A percentile compares a stretch with the other conserved stretches of the same genome.
phyloP scores from a whole-genome alignment of 805 yeast species.

The Sugiyamaella mastotermitis region DNA sequence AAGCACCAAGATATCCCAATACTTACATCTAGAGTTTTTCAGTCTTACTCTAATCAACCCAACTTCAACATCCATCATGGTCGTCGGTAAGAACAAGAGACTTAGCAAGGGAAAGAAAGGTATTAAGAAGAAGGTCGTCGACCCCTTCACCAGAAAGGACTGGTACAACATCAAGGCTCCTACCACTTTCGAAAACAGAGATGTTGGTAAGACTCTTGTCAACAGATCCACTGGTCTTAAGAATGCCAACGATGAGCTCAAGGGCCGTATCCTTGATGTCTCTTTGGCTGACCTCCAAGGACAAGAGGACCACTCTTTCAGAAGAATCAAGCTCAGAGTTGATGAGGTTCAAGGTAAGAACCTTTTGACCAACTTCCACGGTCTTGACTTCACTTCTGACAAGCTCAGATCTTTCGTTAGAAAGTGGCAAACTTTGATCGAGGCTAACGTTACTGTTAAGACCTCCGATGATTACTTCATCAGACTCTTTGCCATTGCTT shows the following conservation, averaged over 20 bases:
- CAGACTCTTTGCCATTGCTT: slow-evolving; percentile 94
- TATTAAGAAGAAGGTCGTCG: slow-evolving; percentile 97
- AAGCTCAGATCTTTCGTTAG: slow-evolving; percentile 96
- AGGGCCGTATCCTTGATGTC: slow-evolving; percentile 96
- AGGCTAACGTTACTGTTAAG: slow-evolving; percentile 97
- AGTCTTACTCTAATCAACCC: too few species aligned
- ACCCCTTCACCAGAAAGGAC: slow-evolving; percentile 99
- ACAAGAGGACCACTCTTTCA: slow-evolving; percentile 97
- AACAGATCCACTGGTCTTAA: slow-evolving; percentile 97
- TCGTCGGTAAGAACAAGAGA: slow-evolving; percentile 86
- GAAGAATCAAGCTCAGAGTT: slow-evolving; percentile 95
- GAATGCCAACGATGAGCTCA: slow-evolving; percentile 96
- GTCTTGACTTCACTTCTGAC: slow-evolving; percentile 96
- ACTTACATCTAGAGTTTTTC: too few species aligned
- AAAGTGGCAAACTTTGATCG: slow-evolving; percentile 98
- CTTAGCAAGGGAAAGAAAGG: slow-evolving; percentile 86
- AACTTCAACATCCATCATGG: slow-evolving; percentile 41
- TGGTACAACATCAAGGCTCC: slow-evolving; percentile 99
- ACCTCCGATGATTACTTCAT: slow-evolving; percentile 96
- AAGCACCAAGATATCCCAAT: too few species aligned
- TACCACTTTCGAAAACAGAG: slow-evolving; percentile 96
- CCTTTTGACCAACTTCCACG: slow-evolving; percentile 99
- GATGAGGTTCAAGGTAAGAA: slow-evolving; percentile 99
- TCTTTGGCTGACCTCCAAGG: slow-evolving; percentile 97
- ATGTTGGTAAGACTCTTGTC: slow-evolving; percentile 97